These are phyloP conservation scores for Chaetomium globosum DNA, from an alignment of 2,329 filamentous ascomycete genomes.

Conservation along the genomic window DNA sequence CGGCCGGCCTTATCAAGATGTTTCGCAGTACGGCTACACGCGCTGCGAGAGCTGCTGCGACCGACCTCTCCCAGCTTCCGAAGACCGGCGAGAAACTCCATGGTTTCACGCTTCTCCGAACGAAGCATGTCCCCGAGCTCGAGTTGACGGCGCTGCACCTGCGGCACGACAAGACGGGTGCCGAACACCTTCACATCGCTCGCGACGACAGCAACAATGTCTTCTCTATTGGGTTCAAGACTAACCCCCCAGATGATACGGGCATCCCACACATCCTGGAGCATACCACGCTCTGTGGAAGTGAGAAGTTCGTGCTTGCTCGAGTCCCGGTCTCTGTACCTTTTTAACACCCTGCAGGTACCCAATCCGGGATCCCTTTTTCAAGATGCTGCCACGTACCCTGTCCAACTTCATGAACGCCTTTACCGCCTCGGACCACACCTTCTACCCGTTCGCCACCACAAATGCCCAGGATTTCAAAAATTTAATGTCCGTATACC, in stretches of 20 bases:
- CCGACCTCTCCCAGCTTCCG: constrained; percentile 74
- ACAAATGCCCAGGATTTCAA: constrained; percentile 94
- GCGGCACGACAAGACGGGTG: constrained; percentile 91
- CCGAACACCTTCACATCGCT: constrained; percentile 93
- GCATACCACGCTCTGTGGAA: constrained; percentile 95
- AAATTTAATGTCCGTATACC: constrained; percentile 94
- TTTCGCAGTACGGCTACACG: constrained; percentile 42
- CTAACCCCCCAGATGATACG: constrained; percentile 93
- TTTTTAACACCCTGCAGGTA: constrained; percentile 60
- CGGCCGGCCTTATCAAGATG: constrained; percentile 20
- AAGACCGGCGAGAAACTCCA: constrained; percentile 82
- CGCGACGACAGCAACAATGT: constrained; percentile 98
- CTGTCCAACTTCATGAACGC: constrained; percentile 99
- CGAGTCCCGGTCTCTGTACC: not conserved
- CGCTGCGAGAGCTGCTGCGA: constrained; percentile 68
- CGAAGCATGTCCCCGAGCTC: constrained; percentile 91
- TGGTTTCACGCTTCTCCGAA: constrained; percentile 86
- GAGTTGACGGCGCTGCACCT: constrained; percentile 89
- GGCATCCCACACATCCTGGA: constrained; percentile 96
- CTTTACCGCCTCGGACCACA: constrained; percentile 94
- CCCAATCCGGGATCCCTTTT: constrained; percentile 98
- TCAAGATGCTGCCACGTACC: constrained; percentile 98
- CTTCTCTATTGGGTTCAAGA: constrained; percentile 99
- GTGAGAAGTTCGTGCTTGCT: constrained; percentile 69
- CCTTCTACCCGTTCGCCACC: constrained; percentile 95